These are phyloP conservation scores for Aspergillus nanangensis DNA, from an alignment of 495 filamentous ascomycete genomes.

Conservation along the genomic window DNA sequence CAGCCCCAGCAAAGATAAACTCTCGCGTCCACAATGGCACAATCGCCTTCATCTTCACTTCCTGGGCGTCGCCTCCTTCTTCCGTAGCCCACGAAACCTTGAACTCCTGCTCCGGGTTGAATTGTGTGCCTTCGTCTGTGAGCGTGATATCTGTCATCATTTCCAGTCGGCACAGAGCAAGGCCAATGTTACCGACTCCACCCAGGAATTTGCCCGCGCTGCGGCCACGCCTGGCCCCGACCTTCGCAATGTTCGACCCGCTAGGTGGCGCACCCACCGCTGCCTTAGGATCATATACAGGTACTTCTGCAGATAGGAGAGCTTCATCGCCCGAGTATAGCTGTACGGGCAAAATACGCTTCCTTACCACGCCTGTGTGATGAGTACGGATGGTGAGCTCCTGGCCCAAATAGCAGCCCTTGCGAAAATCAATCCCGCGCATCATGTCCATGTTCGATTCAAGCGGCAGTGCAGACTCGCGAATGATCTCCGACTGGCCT, in stretches of 20 bases:
- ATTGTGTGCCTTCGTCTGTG: slow-evolving; percentile 56
- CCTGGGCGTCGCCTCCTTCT: slow-evolving; percentile 32
- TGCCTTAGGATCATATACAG: slow-evolving; percentile 49
- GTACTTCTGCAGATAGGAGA: slow-evolving; percentile 30
- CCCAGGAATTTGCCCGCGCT: slow-evolving; percentile 72
- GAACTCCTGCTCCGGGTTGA: slow-evolving; percentile 50
- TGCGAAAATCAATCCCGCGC: slow-evolving; percentile 81
- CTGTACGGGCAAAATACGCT: slow-evolving; percentile 79
- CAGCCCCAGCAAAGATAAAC: slow-evolving; percentile 29
- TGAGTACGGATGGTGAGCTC: slow-evolving; percentile 93
- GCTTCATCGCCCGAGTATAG: slow-evolving; percentile 51
- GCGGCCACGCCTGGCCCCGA: slow-evolving; percentile 51
- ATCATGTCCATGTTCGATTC: slow-evolving; percentile 83
- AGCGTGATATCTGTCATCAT: slow-evolving; percentile 74
- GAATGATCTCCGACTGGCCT: slow-evolving; percentile 70
- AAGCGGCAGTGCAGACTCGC: slow-evolving; percentile 66
- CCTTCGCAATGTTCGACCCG: slow-evolving; percentile 42
- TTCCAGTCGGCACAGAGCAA: slow-evolving; percentile 86
- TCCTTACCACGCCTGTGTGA: slow-evolving; percentile 88
- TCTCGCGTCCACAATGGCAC: slow-evolving; percentile 72
- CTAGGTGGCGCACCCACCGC: slow-evolving; percentile 21
- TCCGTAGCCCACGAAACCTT: slow-evolving; percentile 43
- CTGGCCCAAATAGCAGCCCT: slow-evolving; percentile 96
- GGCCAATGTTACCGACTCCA: slow-evolving; percentile 77
- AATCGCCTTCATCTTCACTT: slow-evolving; percentile 75